Conservation (phyloP, 2,329 filamentous ascomycete species). For the Dothidotthia symphoricarpi region DNA sequence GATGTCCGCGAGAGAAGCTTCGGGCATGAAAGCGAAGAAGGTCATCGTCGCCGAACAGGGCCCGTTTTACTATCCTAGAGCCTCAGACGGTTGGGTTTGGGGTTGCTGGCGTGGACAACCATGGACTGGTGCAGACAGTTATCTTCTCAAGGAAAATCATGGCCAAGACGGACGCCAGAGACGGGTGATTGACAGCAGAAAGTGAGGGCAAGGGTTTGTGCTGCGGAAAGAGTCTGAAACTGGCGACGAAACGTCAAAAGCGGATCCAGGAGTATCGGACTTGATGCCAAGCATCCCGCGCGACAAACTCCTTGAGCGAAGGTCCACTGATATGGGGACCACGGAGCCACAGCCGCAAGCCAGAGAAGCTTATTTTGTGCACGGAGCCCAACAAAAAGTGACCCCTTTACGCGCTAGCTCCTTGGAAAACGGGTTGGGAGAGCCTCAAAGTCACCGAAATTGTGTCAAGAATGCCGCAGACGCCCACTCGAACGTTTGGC, state of each 20-base stretch:
- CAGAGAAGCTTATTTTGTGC: conserved; percentile 12
- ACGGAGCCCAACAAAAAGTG: too few species aligned
- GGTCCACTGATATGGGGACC: conserved; percentile 29
- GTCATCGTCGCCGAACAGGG: conserved; percentile 13
- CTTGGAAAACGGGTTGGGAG: too few species aligned
- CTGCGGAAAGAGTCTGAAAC: conserved; percentile 31
- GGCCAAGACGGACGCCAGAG: conserved; percentile 12
- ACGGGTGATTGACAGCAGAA: conserved; percentile 20
- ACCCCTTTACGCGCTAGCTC: not conserved
- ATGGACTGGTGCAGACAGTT: conserved; percentile 13
- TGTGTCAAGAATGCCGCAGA: conserved; percentile 21
- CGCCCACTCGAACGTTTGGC: conserved; percentile 24
- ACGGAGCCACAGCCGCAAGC: conserved; percentile 20
- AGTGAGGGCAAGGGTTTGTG: conserved; percentile 22
- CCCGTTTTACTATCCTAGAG: conserved; percentile 5
- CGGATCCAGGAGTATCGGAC: conserved; percentile 30
- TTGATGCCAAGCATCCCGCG: conserved; percentile 33
- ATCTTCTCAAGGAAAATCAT: conserved; percentile 12
- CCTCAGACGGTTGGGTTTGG: conserved; percentile 1
- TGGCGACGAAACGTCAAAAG: conserved; percentile 34
- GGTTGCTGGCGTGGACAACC: conserved; percentile 8
- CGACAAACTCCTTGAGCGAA: conserved; percentile 23
- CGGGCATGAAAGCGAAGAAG: conserved; percentile 1
- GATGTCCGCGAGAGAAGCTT: not conserved
- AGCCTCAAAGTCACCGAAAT: conserved; percentile 7